Conservation (phyloP, 441 rosid species). For the Gossypium davidsonii region DNA sequence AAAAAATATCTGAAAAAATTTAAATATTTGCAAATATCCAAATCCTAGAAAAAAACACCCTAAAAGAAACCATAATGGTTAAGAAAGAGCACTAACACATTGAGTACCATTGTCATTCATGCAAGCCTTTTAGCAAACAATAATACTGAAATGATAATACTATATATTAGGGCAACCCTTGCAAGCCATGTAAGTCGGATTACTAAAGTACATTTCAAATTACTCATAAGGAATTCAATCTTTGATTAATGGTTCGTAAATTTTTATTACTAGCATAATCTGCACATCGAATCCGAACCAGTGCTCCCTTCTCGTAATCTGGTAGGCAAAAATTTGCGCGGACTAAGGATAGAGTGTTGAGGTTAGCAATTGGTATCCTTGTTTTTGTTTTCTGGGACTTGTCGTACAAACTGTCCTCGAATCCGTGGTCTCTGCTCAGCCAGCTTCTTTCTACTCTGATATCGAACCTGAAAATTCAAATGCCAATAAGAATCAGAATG, state of each 20-base stretch:
- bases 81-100: not conserved
- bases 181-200: not conserved
- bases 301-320: slow-evolving; percentile 1
- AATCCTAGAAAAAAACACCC: not conserved
- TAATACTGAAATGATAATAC: not conserved
- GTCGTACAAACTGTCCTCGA: slow-evolving; percentile 45
- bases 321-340: slow-evolving; percentile 3
- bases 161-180: slow-evolving; percentile 3
- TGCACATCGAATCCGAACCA: slow-evolving; percentile 9
- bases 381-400: slow-evolving; percentile 22
- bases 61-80: not conserved
- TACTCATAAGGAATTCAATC: not conserved
- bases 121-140: slow-evolving; percentile 8
- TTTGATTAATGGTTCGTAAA: not conserved
- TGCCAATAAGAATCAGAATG: not conserved
- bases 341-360: not conserved
- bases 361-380: slow-evolving; percentile 18
- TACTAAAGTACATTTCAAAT: slow-evolving; percentile 11
- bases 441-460: slow-evolving; percentile 47
- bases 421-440: slow-evolving; percentile 50
- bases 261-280: slow-evolving; percentile 3
- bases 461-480: slow-evolving; percentile 37
- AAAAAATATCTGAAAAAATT: not conserved
- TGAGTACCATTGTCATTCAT: not conserved
- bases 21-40: not conserved